phyloP scores from a whole-genome alignment of 2,329 filamentous ascomycete species.

The Trichoderma guizhouense region DNA sequence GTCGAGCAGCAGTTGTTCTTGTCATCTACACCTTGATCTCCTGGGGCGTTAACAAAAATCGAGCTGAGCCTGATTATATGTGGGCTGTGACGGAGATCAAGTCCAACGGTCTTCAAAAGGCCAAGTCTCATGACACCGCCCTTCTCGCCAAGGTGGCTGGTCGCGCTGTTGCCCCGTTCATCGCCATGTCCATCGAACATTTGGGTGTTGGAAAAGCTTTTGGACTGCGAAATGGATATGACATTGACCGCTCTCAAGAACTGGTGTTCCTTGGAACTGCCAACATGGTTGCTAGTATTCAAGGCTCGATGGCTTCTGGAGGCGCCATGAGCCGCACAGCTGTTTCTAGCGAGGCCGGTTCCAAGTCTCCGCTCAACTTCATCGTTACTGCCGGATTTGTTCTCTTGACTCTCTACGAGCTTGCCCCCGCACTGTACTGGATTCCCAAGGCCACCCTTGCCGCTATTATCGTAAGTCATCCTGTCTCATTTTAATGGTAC shows the following conservation, averaged over 20 bases:
- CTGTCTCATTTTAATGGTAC: not conserved
- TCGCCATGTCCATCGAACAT: conserved; percentile 60
- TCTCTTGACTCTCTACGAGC: conserved; percentile 58
- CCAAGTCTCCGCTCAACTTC: conserved; percentile 59
- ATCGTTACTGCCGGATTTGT: conserved; percentile 60
- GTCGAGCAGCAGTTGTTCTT: conserved; percentile 58
- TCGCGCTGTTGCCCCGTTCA: conserved; percentile 57
- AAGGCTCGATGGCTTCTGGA: conserved; percentile 60
- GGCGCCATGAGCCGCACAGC: conserved; percentile 66
- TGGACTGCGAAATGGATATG: conserved; percentile 58
- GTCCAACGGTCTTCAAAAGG: conserved; percentile 51
- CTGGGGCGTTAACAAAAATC: conserved; percentile 57
- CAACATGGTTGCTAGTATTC: conserved; percentile 63
- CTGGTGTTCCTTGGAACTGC: conserved; percentile 60
- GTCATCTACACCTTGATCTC: conserved; percentile 62
- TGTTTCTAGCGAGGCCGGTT: conserved; percentile 62
- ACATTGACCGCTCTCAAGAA: conserved; percentile 62
- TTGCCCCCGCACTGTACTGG: conserved; percentile 61
- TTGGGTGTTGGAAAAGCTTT: conserved; percentile 64
- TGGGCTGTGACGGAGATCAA: conserved; percentile 58
- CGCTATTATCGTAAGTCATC: conserved; percentile 54
- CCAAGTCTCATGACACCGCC: conserved; percentile 43
- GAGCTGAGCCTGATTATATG: conserved; percentile 42
- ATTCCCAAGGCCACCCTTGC: conserved; percentile 64
- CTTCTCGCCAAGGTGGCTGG: conserved; percentile 53